Conservation (phyloP, 1,284 basidiomycete species). For the Cutaneotrichosporon curvatum region DNA sequence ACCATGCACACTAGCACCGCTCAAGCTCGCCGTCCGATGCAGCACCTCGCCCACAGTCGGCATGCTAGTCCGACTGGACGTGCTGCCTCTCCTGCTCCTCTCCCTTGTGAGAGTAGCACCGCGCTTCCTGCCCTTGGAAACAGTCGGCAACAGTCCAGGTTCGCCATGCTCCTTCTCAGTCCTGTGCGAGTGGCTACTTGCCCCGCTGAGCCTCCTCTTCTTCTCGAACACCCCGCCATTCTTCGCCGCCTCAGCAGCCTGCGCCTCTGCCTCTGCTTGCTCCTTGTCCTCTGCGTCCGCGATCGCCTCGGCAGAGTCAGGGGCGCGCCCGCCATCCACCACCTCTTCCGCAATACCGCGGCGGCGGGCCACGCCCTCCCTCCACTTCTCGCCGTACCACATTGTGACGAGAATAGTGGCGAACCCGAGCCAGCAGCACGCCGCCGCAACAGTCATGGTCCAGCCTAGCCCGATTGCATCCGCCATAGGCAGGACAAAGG, state of each 20-base stretch:
- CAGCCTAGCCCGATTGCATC: slow-evolving; percentile 53
- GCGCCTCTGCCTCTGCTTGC: slow-evolving; percentile 15
- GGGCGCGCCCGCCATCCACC: slow-evolving; percentile 13
- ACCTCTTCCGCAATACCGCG: slow-evolving; percentile 10
- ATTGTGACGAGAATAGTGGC: slow-evolving; percentile 17
- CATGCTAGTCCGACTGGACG: neutral
- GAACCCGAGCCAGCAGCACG: slow-evolving; percentile 34
- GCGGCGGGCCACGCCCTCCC: slow-evolving; percentile 24
- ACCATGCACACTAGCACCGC: slow-evolving; percentile 34
- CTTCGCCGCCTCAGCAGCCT: slow-evolving; percentile 4
- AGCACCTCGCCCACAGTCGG: slow-evolving; percentile 31
- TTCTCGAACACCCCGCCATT: neutral
- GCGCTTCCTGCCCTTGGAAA: neutral
- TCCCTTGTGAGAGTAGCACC: neutral
- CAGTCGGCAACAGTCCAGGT: slow-evolving; percentile 9
- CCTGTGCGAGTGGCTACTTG: slow-evolving; percentile 6
- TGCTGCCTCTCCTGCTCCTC: neutral
- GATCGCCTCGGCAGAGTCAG: neutral
- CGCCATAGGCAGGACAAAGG: slow-evolving; percentile 53
- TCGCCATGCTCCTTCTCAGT: slow-evolving; percentile 18
- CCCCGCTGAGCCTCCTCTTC: neutral
- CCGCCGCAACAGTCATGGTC: slow-evolving; percentile 52
- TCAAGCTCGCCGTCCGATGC: slow-evolving; percentile 30
- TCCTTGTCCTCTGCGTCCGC: slow-evolving; percentile 1
- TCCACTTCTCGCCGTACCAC: slow-evolving; percentile 31